Percentiles rank a stretch among this genome's conserved stretches.
These are phyloP conservation scores for Paraphaeosphaeria minitans DNA, from an alignment of 2,329 filamentous ascomycete genomes.

Conservation along the genomic window DNA sequence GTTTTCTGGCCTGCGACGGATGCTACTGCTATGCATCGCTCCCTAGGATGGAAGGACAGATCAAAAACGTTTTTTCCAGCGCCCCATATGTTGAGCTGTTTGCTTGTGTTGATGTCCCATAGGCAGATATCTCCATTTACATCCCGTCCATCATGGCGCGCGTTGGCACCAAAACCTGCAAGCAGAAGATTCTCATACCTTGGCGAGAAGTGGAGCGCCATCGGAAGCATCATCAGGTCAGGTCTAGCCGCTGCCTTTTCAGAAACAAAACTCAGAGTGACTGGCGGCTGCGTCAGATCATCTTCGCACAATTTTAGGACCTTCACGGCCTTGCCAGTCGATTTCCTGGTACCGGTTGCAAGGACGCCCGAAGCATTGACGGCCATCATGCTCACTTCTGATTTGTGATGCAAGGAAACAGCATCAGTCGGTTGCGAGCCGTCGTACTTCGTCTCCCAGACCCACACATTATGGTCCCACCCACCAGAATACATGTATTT, in stretches of 20 bases:
- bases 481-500: conserved; percentile 59
- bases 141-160: conserved; percentile 38
- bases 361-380: conserved; percentile 46
- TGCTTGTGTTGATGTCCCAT: conserved; percentile 56
- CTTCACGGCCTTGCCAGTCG: conserved; percentile 41
- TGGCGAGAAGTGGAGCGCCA: conserved; percentile 41
- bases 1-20: conserved; percentile 49
- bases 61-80: conserved; percentile 63
- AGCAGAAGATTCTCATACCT: conserved; percentile 51
- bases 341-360: conserved; percentile 57
- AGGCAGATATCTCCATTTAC: conserved; percentile 59
- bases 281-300: conserved; percentile 14
- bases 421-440: conserved; percentile 27
- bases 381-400: conserved; percentile 58
- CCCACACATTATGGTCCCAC: conserved; percentile 57
- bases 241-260: conserved; percentile 34
- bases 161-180: conserved; percentile 59
- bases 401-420: conserved; percentile 49
- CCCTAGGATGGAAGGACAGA: conserved; percentile 59
- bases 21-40: conserved; percentile 58
- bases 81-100: conserved; percentile 50
- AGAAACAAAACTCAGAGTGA: conserved; percentile 32
- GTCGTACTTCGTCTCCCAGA: conserved; percentile 45
- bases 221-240: conserved; percentile 38
- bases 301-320: conserved; percentile 32